Evolutionary conservation across 306 rosid genomes (phyloP).

Genomic region (Prunus fruticosa): DNA sequence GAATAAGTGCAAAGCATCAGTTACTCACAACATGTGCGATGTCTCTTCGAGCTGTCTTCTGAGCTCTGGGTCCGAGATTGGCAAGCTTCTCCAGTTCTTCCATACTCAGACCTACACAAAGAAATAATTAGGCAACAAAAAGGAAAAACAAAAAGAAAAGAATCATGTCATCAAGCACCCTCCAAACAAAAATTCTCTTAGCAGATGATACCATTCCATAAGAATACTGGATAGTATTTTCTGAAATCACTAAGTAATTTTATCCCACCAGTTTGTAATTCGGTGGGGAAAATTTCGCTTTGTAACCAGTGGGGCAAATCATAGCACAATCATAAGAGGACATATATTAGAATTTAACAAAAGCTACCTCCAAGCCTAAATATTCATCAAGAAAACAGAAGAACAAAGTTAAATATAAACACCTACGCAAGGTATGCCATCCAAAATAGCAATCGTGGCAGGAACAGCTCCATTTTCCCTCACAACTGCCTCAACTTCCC

Average conservation of each 20-base stretch:
- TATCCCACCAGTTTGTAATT: too few species aligned
- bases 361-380: background rate
- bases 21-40: conserved; percentile 83
- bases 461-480: conserved; percentile 88
- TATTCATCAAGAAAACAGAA: background rate
- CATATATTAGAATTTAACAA: background rate
- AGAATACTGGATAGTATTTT: background rate
- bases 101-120: conserved; percentile 56
- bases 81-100: conserved; percentile 82
- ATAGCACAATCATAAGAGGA: background rate
- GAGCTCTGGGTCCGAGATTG: conserved; percentile 64
- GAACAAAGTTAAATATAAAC: conserved; percentile 22
- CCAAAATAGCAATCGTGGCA: conserved; percentile 90
- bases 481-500: conserved; percentile 71
- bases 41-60: conserved; percentile 92
- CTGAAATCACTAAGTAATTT: background rate
- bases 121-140: background rate
- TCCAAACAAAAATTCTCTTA: background rate
- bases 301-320: background rate
- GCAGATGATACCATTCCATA: background rate
- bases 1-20: conserved; percentile 11
- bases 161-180: background rate
- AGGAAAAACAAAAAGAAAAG: background rate
- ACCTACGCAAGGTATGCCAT: conserved; percentile 88
- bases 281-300: background rate